Evolutionary conservation across 2,329 filamentous ascomycete species (phyloP), one percentile per base, ranked within the genome.

Genomic region (Pyricularia pennisetigena): DNA sequence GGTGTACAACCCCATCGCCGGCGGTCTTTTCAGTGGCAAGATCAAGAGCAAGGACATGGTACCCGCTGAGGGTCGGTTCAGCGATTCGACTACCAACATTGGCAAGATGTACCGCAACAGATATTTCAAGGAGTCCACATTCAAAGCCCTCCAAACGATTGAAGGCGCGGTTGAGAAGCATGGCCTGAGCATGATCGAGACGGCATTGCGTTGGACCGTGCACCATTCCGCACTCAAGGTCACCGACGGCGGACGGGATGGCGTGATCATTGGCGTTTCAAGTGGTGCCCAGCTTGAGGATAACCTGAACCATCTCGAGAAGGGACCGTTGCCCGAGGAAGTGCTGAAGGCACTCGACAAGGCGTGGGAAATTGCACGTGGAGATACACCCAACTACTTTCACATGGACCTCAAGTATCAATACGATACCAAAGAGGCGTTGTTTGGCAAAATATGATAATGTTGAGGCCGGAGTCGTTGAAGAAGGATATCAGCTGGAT

Each of bases 1-100:
- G 8, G 82, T 92, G 61, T 94, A 94, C 79, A 96, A 95, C 76
- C 92, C 92, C 0, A 82, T 94, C 68, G 91, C 91, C 1, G 92
- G 92, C 24, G 92, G 92, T 1, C 80, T 96, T 14, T 90, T 96
- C 77, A 90, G 87, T 10, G 92, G 92, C 71, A 94, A 93, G 79
- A 88, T 92, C 81, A 91, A 90, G 79, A 85, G 86, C 67, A 79
- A 80, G 20, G 74, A 77, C 23, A 69, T 75, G 65, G 89, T 61
- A 65, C 74, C 74, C 0, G 69, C 70, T 0, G 74, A 76, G 29
- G 73, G 71, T 0, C 70, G 72, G 1, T 75, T 72, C 63, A 70
- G 68, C 4, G 64, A 67, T n/a, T 63, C 65, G 20, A 35, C 41
- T 26, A 30, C 16, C 7, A 57, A 28, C 64, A 69, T 26, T 79